Percentiles rank a stretch among this genome's conserved stretches.
phyloP scores from a whole-genome alignment of 1,139 yeast genomes.

The Geotrichum siamense region DNA sequence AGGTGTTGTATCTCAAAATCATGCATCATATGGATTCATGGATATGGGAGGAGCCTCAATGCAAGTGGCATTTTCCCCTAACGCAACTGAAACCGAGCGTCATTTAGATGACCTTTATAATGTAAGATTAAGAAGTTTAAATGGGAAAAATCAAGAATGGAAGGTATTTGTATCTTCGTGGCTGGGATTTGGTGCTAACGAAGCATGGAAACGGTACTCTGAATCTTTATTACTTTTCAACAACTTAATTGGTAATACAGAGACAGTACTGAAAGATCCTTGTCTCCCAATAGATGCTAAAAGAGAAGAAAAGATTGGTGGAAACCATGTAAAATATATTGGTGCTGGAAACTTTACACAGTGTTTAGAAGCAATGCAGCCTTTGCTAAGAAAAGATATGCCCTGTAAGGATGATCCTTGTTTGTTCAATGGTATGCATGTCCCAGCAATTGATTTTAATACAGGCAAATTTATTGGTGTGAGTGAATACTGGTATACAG shows the following conservation, averaged over 20 bases:
- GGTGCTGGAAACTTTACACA: constrained; percentile 57
- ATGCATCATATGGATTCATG: constrained; percentile 56
- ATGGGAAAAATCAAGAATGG: constrained; percentile 38
- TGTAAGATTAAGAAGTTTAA: constrained; percentile 42
- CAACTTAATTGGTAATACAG: constrained; percentile 1
- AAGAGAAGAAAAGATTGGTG: constrained; percentile 24
- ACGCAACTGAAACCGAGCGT: constrained; percentile 45
- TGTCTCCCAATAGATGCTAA: constrained; percentile 48
- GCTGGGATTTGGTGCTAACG: constrained; percentile 72
- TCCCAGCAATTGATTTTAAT: constrained; percentile 62
- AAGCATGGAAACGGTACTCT: constrained; percentile 53
- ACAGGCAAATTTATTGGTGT: constrained; percentile 64
- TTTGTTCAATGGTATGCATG: constrained; percentile 37
- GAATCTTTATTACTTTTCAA: constrained; percentile 26
- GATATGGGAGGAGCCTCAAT: constrained; percentile 87
- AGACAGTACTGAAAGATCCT: constrained; percentile 43
- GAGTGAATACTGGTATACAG: constrained; percentile 76
- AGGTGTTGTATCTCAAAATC: constrained; percentile 39
- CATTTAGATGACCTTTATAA: constrained; percentile 51
- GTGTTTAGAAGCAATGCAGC: constrained; percentile 55
- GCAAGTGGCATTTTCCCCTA: constrained; percentile 70
- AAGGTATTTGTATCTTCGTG: constrained; percentile 64
- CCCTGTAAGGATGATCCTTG: constrained; percentile 41
- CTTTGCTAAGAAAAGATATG: constrained; percentile 43
- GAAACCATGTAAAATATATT: constrained; percentile 33